A percentile compares a stretch with the other conserved stretches of the same genome.
Conservation (phyloP, 768 basidiomycete genomes). For the Auriscalpium orientale region DNA sequence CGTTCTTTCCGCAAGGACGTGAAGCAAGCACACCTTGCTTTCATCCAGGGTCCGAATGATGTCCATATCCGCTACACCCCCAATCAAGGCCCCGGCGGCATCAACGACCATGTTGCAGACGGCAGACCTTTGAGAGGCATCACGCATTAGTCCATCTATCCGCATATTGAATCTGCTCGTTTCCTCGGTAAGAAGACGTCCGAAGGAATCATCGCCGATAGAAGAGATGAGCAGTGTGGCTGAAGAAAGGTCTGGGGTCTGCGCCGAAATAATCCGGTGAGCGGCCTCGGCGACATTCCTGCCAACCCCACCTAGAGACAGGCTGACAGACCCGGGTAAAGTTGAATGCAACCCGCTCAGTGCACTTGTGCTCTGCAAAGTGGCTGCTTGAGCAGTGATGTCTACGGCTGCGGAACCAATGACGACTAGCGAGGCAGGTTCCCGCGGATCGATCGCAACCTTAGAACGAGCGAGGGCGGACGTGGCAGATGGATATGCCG, state of each 20-base stretch:
- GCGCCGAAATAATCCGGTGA: conserved; percentile 47
- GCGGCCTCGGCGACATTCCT: conserved; percentile 94
- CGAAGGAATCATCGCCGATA: conserved; percentile 73
- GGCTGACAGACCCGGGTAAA: conserved; percentile 62
- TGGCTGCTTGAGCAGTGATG: conserved; percentile 55
- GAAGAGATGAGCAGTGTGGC: conserved; percentile 64
- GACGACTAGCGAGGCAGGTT: conserved; percentile 49
- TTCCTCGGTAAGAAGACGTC: conserved; percentile 53
- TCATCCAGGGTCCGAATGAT: conserved; percentile 45
- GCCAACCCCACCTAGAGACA: conserved; percentile 84
- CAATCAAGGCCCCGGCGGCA: conserved; percentile 55
- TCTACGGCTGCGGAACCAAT: conserved; percentile 89
- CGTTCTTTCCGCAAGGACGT: not conserved
- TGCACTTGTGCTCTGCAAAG: conserved; percentile 19
- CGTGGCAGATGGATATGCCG: no score
- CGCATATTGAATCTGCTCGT: conserved; percentile 64
- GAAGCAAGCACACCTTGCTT: conserved; percentile 29
- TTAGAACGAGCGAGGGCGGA: no score
- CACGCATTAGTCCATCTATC: conserved; percentile 63
- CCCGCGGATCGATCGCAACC: no score
- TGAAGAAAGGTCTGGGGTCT: conserved; percentile 15
- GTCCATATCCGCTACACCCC: conserved; percentile 93
- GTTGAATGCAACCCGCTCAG: conserved; percentile 57
- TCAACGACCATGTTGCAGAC: conserved; percentile 87
- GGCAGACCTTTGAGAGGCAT: conserved; percentile 45